Conservation (phyloP, 176 grass and related monocot genomes). For the Miscanthus lutarioriparius region DNA sequence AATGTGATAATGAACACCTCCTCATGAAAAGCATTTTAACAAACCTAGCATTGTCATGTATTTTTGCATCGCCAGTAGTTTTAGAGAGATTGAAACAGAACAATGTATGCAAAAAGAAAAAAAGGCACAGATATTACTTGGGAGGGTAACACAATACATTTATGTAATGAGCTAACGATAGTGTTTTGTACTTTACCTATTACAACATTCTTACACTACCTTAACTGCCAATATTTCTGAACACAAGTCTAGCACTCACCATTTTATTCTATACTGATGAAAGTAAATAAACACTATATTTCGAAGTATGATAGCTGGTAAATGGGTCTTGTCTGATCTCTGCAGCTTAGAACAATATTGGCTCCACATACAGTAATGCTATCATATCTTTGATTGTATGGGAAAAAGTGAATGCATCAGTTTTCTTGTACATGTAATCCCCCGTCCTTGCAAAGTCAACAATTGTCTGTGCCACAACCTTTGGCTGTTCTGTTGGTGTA, state of each 20-base stretch:
- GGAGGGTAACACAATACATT: background rate
- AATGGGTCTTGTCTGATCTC: background rate
- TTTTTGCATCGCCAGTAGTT: background rate
- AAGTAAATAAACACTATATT: background rate
- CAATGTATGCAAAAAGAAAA: background rate
- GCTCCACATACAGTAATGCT: background rate
- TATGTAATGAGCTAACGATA: background rate
- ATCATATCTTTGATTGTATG: conserved; percentile 19
- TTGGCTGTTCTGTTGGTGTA: background rate
- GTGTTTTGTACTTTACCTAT: background rate
- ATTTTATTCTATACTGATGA: background rate
- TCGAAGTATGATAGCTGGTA: background rate
- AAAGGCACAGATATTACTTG: background rate
- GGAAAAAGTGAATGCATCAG: background rate
- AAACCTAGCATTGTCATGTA: background rate
- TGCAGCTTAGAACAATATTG: background rate
- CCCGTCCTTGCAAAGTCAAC: conserved; percentile 7
- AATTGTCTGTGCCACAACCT: background rate
- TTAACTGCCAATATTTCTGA: background rate
- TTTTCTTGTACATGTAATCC: background rate
- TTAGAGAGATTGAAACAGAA: background rate
- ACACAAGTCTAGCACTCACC: background rate
- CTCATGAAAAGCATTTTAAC: background rate
- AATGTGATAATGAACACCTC: background rate
- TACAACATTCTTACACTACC: background rate